Conservation (phyloP, 352 stramenopile genomes). For the Pilasporangium apinafurcum region DNA sequence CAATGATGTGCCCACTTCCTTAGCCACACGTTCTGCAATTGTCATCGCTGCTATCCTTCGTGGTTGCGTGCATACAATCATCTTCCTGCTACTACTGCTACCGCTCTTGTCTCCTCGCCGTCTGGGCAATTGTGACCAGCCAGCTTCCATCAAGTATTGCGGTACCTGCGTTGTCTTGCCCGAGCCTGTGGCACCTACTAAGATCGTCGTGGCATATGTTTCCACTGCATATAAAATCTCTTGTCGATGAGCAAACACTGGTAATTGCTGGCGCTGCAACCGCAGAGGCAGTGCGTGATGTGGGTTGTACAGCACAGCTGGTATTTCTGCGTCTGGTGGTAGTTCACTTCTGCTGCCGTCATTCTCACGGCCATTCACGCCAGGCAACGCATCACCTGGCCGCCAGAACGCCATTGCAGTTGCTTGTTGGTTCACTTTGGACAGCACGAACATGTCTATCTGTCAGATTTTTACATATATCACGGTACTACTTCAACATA, state of each 20-base stretch:
- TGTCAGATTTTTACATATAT: no score
- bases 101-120: background rate
- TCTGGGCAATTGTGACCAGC: slow-evolving; percentile 49
- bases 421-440: background rate
- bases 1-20: slow-evolving; percentile 95
- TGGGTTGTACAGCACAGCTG: slow-evolving; percentile 54
- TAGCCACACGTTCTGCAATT: slow-evolving; percentile 95
- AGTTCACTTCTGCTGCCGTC: slow-evolving; percentile 20
- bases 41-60: slow-evolving; percentile 97
- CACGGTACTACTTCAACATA: no score
- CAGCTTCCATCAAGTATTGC: slow-evolving; percentile 88
- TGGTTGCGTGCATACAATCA: slow-evolving; percentile 90
- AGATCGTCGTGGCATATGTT: slow-evolving; percentile 79
- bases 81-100: slow-evolving; percentile 4
- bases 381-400: slow-evolving; percentile 35
- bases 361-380: slow-evolving; percentile 10
- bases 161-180: slow-evolving; percentile 93
- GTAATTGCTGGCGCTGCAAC: slow-evolving; percentile 60
- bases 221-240: slow-evolving; percentile 91
- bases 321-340: slow-evolving; percentile 22
- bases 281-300: slow-evolving; percentile 48
- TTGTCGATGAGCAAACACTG: slow-evolving; percentile 82
- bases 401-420: slow-evolving; percentile 59
- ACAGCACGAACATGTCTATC: background rate
- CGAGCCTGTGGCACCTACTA: slow-evolving; percentile 90